A percentile compares a stretch with the other conserved stretches of the same genome.
phyloP scores from a whole-genome alignment of 2,329 filamentous ascomycete genomes.

The Fusarium sp. region DNA sequence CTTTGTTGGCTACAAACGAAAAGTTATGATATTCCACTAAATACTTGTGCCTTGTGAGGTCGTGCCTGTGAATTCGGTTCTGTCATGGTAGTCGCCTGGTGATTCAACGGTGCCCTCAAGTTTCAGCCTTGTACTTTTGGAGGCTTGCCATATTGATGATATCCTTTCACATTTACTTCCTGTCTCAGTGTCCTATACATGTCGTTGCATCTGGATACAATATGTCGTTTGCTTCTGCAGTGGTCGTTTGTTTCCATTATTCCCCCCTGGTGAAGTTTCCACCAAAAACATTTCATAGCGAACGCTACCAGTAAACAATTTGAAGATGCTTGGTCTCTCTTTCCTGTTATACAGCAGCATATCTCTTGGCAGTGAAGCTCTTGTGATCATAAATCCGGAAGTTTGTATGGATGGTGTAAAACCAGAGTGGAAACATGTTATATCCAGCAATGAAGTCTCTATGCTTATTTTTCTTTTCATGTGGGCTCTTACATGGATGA shows the following conservation, averaged over 20 bases:
- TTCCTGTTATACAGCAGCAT: not conserved
- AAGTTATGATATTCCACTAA: constrained; percentile 19
- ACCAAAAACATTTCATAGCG: too few species aligned
- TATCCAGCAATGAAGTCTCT: not conserved
- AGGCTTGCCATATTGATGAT: not conserved
- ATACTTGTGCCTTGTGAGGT: not conserved
- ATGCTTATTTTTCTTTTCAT: not conserved
- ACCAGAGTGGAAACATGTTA: not conserved
- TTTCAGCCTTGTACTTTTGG: not conserved
- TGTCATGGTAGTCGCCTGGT: not conserved
- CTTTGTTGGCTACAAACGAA: constrained; percentile 18
- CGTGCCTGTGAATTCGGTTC: not conserved
- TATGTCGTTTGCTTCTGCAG: not conserved
- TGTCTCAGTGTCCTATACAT: not conserved
- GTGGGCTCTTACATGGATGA: not conserved
- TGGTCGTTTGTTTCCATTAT: not conserved
- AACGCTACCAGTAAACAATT: not conserved
- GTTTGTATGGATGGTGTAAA: not conserved
- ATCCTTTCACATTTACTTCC: not conserved
- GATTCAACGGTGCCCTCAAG: not conserved
- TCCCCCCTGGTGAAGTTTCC: not conserved
- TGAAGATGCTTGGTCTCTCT: not conserved
- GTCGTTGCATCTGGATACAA: not conserved
- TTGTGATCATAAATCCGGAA: not conserved
- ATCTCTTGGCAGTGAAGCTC: not conserved